A percentile compares a stretch with the other conserved stretches of the same genome.
phyloP scores from a whole-genome alignment of 768 basidiomycete genomes.

The Boletus insuetus region DNA sequence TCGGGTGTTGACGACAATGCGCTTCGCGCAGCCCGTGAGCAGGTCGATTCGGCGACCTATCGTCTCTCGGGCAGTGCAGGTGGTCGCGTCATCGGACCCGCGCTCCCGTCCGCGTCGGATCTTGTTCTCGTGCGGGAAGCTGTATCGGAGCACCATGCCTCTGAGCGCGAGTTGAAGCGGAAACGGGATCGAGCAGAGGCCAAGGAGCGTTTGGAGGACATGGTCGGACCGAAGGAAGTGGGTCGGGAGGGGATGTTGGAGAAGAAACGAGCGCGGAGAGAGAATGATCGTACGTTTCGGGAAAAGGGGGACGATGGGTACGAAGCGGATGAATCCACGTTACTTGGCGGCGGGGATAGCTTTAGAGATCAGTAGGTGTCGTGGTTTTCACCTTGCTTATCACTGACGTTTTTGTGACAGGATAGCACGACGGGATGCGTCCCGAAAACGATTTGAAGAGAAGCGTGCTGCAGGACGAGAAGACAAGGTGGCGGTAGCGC shows the following conservation, averaged over 20 bases:
- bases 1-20: constrained; percentile 58
- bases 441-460: constrained; percentile 59
- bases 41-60: constrained; percentile 50
- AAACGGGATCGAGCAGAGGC: constrained; percentile 66
- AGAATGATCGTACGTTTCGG: constrained; percentile 65
- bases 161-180: constrained; percentile 55
- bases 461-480: constrained; percentile 41
- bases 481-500: constrained; percentile 48
- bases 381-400: background rate
- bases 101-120: constrained; percentile 68
- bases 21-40: constrained; percentile 55
- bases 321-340: constrained; percentile 73
- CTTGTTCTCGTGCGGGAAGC: constrained; percentile 68
- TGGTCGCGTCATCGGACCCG: constrained; percentile 57
- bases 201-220: constrained; percentile 70
- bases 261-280: constrained; percentile 76
- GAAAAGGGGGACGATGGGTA: constrained; percentile 73
- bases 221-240: constrained; percentile 75
- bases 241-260: constrained; percentile 85
- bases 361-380: constrained; percentile 70
- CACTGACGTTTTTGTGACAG: constrained; percentile 38
- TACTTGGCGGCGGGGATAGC: constrained; percentile 82
- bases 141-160: constrained; percentile 46
- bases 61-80: constrained; percentile 3
- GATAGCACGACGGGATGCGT: constrained; percentile 70